These are phyloP conservation scores for Solanum megistacrolobum DNA, from an alignment of 257 asterid species.

Conservation along the genomic window DNA sequence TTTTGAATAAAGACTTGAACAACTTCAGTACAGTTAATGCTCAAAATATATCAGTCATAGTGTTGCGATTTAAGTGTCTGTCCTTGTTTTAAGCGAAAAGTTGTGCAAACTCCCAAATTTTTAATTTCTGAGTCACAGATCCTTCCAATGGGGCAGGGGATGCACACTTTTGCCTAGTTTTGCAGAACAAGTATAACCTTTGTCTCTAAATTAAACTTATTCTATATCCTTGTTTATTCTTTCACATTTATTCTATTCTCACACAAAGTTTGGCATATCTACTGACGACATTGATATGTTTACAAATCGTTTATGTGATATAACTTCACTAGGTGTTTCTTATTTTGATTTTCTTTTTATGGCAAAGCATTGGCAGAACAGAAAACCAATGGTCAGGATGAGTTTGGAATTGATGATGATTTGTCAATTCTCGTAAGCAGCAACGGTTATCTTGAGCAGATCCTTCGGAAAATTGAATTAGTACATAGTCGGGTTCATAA, in stretches of 20 bases:
- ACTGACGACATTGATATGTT: not conserved
- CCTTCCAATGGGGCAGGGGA: not conserved
- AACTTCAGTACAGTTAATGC: not conserved
- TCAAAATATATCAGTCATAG: not conserved
- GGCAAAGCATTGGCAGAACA: constrained; percentile 28
- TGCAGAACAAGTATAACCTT: not conserved
- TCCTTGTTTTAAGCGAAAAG: not conserved
- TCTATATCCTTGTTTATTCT: not conserved
- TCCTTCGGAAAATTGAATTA: constrained; percentile 57
- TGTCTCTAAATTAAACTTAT: not conserved
- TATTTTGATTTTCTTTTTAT: not conserved
- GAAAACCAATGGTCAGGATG: constrained; percentile 30
- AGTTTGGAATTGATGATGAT: constrained; percentile 37
- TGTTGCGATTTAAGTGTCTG: not conserved
- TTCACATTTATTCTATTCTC: not conserved
- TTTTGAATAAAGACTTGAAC: not conserved
- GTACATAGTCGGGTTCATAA: constrained; percentile 56
- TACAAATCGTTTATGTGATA: not conserved
- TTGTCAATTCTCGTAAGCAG: constrained; percentile 35
- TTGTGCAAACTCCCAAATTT: not conserved
- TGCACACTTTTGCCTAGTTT: not conserved
- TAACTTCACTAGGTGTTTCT: not conserved
- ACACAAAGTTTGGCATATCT: not conserved
- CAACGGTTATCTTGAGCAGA: constrained; percentile 37
- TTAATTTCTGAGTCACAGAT: not conserved